phyloP scores from a whole-genome alignment of 202 grass and related monocot species.

The Miscanthus sacchariflorus region DNA sequence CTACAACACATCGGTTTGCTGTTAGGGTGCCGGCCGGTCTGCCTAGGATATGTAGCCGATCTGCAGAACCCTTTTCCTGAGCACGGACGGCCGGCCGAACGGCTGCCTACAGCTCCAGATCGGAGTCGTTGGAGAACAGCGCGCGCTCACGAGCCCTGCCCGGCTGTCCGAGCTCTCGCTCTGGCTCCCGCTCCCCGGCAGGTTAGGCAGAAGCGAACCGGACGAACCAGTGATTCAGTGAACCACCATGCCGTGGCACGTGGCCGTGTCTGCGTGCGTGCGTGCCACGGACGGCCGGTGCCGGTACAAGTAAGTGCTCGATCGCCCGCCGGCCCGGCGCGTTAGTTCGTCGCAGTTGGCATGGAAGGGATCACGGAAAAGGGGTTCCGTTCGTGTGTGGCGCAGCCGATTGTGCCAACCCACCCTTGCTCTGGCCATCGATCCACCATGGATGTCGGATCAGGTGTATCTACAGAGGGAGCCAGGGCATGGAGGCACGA shows the following conservation, averaged over 20 bases:
- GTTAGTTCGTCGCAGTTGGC: slow-evolving; percentile 3
- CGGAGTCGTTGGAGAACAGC: neutral
- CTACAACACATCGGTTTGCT: neutral
- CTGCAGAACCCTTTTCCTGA: neutral
- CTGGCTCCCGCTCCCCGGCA: neutral
- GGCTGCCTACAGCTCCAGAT: neutral
- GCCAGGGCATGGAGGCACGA: too few species aligned
- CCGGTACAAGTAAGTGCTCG: neutral
- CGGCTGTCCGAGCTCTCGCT: neutral
- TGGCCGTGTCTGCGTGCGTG: slow-evolving; percentile 17
- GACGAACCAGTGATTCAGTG: neutral
- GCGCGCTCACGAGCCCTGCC: neutral
- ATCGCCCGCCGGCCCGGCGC: neutral
- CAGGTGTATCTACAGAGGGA: neutral
- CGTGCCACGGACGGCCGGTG: neutral
- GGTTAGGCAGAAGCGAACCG: neutral
- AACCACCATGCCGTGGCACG: slow-evolving; percentile 14
- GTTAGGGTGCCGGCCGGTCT: neutral
- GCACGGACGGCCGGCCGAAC: neutral
- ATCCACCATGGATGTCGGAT: too few species aligned
- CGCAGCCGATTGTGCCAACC: neutral
- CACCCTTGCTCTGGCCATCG: neutral
- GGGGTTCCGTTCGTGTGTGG: neutral
- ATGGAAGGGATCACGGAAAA: neutral
- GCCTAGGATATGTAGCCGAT: neutral